Base-by-base conservation (phyloP, 768 basidiomycete species). In the Paxillus involutus region DNA sequence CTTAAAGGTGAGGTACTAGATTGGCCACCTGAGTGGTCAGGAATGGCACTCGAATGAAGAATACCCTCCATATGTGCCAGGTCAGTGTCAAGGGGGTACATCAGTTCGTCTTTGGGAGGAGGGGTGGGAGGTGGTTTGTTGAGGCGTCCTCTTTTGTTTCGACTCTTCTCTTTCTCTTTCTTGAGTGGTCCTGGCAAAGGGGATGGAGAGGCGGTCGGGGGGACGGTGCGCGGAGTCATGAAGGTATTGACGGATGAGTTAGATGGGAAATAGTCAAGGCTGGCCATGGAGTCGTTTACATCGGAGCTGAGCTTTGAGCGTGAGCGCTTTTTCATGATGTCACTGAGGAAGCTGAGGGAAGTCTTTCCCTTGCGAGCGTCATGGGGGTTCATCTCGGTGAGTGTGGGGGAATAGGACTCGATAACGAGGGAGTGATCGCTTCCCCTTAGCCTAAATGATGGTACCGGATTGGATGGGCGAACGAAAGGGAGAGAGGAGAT, bases 1-100 rank as follows among this genome's bases (percentile, higher is more conserved):
- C 47, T 50, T 44, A 60, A 56, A 8, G 60, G 55, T 36, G 65
- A 47, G 51, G 51, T 47, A 52, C 59, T 49, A 62, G 54, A 55
- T 63, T 63, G 58, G 60, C 52, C 37, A 48, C 49, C 26, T 47
- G 52, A 29, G 9, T 58, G 49, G 26, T 44, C 36, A 0, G 65
- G 40, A 9, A 41, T 7, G 56, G 55, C 19, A 62, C 45, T 14
- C 55, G 49, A 16, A 63, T 93, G 77, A 57, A 96, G 74, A 63
- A 97, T 93, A 6, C 88, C 94, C 37, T 89, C 86, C 81, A 97
- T 93, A 47, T 81, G 72, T 10, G 86, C 80, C 42, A 49, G 70
- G 64, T 54, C 70, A 62, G 56, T 73, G 61, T 57, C 61, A 49
- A 56, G 65, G 48, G 13, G 53, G 57, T 59, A 52, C 14, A 59